phyloP scores from a whole-genome alignment of 257 asterid genomes.

The Fraxinus anomala region DNA sequence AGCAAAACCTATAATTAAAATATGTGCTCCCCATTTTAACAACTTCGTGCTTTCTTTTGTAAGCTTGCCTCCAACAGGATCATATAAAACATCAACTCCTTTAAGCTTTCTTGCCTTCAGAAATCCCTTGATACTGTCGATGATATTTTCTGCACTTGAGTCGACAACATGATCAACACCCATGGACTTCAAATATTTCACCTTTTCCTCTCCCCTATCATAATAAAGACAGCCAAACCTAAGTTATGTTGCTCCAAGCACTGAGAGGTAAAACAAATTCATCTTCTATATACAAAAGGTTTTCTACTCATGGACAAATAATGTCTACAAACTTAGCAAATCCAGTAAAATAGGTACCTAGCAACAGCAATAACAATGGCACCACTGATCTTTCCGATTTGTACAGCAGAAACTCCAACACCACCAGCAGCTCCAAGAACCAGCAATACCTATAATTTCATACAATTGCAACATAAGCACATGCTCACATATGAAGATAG shows the following conservation, averaged over 20 bases:
- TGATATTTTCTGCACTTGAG: slow-evolving; percentile 61
- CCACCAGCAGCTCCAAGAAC: slow-evolving; percentile 99
- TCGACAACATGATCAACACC: slow-evolving; percentile 93
- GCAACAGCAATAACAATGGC: slow-evolving; percentile 90
- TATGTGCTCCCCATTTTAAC: slow-evolving; percentile 95
- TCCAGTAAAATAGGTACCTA: slow-evolving; percentile 48
- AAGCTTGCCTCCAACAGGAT: slow-evolving; percentile 97
- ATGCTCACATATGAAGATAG: neutral
- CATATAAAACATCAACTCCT: slow-evolving; percentile 93
- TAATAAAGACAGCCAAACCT: slow-evolving; percentile 15
- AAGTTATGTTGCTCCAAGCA: slow-evolving; percentile 18
- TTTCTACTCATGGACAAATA: slow-evolving; percentile 1
- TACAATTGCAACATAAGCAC: slow-evolving; percentile 9
- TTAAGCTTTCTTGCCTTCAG: slow-evolving; percentile 67
- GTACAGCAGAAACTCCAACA: slow-evolving; percentile 94
- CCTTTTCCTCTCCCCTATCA: slow-evolving; percentile 81
- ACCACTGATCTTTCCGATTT: slow-evolving; percentile 85
- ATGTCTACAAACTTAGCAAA: neutral
- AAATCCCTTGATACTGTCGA: slow-evolving; percentile 73
- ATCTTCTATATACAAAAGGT: slow-evolving; percentile 1
- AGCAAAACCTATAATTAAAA: slow-evolving; percentile 91
- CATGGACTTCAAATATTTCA: slow-evolving; percentile 66
- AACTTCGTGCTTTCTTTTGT: slow-evolving; percentile 73
- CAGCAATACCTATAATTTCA: slow-evolving; percentile 63
- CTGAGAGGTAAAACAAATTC: neutral